A percentile compares a stretch with the other conserved stretches of the same genome.
phyloP scores from a whole-genome alignment of 768 basidiomycete species.

The Naganishia friedmannii region DNA sequence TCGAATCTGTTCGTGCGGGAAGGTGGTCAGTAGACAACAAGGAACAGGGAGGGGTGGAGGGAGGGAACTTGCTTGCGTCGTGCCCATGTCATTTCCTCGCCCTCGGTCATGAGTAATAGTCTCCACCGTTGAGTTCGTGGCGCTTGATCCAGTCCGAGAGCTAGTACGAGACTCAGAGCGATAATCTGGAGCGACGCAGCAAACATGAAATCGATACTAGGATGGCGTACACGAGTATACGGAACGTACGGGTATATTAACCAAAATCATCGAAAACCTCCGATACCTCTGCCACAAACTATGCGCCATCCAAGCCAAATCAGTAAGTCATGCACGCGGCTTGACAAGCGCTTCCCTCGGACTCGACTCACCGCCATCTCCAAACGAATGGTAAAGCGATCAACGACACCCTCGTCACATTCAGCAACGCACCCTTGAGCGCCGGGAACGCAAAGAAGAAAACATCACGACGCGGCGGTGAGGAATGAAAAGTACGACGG shows the following conservation, averaged over 20 bases:
- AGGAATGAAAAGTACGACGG: slow-evolving; percentile 46
- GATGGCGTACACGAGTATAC: not conserved
- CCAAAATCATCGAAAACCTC: slow-evolving; percentile 49
- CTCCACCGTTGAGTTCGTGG: slow-evolving; percentile 54
- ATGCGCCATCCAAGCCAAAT: slow-evolving; percentile 25
- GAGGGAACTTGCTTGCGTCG: slow-evolving; percentile 45
- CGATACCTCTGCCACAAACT: slow-evolving; percentile 54
- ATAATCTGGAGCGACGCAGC: slow-evolving; percentile 46
- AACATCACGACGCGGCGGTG: slow-evolving; percentile 49
- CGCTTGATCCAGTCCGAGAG: slow-evolving; percentile 54
- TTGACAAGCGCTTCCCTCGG: not conserved
- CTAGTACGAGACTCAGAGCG: slow-evolving; percentile 54
- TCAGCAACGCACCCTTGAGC: slow-evolving; percentile 53
- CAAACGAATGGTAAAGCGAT: slow-evolving; percentile 52
- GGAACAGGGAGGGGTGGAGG: not conserved
- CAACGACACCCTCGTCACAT: slow-evolving; percentile 49
- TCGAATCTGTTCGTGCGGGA: slow-evolving; percentile 44
- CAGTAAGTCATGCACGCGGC: not conserved
- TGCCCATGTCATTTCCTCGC: slow-evolving; percentile 56
- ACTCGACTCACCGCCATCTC: slow-evolving; percentile 38
- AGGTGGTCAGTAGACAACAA: slow-evolving; percentile 11
- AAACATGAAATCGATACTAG: not conserved
- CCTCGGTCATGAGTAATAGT: slow-evolving; percentile 55
- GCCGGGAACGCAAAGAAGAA: slow-evolving; percentile 56
- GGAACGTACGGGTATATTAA: slow-evolving; percentile 54